These are phyloP conservation scores for Mortierella sp. DNA, from an alignment of 371 early-diverging fungal genomes.

Conservation along the genomic window DNA sequence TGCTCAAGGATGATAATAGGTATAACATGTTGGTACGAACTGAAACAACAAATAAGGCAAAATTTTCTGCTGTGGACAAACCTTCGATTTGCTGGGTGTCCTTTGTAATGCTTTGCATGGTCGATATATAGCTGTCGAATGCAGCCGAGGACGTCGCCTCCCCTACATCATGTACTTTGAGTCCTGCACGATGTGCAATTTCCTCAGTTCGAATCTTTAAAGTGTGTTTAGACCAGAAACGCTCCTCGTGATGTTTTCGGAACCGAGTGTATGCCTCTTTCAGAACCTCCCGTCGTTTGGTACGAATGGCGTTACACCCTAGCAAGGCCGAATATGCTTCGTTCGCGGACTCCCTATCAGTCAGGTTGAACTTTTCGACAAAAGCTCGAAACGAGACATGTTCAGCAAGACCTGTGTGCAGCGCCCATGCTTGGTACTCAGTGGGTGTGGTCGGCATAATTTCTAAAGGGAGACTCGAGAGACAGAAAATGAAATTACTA, in stretches of 20 bases:
- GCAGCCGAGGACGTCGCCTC: constrained; percentile 3
- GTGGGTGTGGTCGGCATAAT: background rate
- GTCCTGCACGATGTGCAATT: constrained; percentile 1
- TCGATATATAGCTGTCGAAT: background rate
- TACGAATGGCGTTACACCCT: constrained; percentile 7
- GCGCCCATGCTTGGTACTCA: constrained; percentile 5
- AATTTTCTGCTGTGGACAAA: background rate
- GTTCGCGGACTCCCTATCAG: background rate
- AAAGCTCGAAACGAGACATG: constrained; percentile 3
- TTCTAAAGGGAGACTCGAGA: background rate
- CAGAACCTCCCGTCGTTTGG: background rate
- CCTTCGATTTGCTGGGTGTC: background rate
- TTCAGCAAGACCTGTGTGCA: background rate
- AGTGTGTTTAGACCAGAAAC: constrained; percentile 1
- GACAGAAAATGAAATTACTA: background rate
- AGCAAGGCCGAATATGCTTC: constrained; percentile 1
- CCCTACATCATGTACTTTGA: background rate
- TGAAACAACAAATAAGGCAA: background rate
- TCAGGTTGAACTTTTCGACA: background rate
- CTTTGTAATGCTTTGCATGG: background rate
- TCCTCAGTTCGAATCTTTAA: background rate
- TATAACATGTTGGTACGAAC: background rate
- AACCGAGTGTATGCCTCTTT: background rate
- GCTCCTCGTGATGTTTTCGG: constrained; percentile 3
- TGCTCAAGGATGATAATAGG: background rate